Evolutionary conservation across 306 rosid species (phyloP).

Genomic region (Senna tora): DNA sequence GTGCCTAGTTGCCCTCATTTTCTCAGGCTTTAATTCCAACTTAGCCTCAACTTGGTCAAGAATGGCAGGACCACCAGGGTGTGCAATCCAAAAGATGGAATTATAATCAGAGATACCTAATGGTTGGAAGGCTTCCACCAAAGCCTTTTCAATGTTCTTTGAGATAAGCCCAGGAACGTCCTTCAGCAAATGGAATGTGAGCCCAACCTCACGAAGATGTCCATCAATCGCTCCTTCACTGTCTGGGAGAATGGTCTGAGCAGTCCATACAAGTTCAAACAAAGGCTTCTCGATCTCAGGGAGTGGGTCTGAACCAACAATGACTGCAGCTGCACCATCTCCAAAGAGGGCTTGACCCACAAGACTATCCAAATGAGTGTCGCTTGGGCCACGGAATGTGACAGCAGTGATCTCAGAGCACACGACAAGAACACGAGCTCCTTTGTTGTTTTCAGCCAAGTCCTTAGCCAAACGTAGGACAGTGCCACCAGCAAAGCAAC

Average conservation of each 20-base stretch:
- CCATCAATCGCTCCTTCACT: conserved; percentile 19
- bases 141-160: conserved; percentile 26
- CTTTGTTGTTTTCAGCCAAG: conserved; percentile 3
- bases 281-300: conserved; percentile 6
- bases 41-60: conserved; percentile 58
- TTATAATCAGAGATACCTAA: conserved; percentile 59
- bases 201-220: conserved; percentile 9
- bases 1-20: conserved; percentile 31
- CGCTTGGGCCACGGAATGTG: not conserved
- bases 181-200: conserved; percentile 48
- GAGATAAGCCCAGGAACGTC: conserved; percentile 66
- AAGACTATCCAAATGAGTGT: conserved; percentile 4
- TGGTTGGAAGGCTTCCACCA: conserved; percentile 53
- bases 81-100: conserved; percentile 66
- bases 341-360: conserved; percentile 11
- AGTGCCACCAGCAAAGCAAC: conserved; percentile 1
- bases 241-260: conserved; percentile 1
- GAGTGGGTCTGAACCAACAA: not conserved
- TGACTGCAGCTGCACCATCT: conserved; percentile 5
- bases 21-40: conserved; percentile 51
- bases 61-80: conserved; percentile 69
- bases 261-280: not conserved
- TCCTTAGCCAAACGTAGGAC: not conserved
- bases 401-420: conserved; percentile 14
- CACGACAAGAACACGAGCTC: not conserved